phyloP scores from a whole-genome alignment of 352 stramenopile species.

The Globisporangium cylindrosporum region DNA sequence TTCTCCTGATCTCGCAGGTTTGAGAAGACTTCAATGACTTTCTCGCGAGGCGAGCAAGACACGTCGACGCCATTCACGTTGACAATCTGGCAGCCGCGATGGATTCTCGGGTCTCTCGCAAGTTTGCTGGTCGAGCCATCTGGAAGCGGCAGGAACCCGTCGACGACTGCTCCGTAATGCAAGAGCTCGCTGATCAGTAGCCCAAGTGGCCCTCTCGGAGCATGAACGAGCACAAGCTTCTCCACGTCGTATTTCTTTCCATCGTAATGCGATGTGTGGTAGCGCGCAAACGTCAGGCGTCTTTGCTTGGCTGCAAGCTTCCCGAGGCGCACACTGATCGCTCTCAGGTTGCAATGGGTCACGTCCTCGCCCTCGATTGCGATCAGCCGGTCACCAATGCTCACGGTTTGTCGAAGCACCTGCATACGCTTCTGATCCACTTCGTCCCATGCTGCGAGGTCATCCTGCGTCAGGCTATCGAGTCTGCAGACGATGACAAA shows the following conservation, averaged over 20 bases:
- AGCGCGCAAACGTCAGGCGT: conserved; percentile 48
- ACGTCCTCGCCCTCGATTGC: conserved; percentile 48
- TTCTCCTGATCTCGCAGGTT: conserved; percentile 46
- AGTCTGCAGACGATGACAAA: conserved; percentile 47
- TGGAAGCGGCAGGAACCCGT: conserved; percentile 39
- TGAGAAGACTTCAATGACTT: conserved; percentile 33
- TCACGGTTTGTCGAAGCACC: conserved; percentile 30
- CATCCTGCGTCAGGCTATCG: conserved; percentile 21
- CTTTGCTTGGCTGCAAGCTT: conserved; percentile 40
- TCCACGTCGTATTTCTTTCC: conserved; percentile 44
- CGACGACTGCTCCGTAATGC: conserved; percentile 43
- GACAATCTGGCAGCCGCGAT: conserved; percentile 56
- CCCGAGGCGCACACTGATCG: conserved; percentile 42
- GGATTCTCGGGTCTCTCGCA: conserved; percentile 28
- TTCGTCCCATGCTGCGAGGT: conserved; percentile 32
- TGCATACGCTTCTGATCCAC: conserved; percentile 31
- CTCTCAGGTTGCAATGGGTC: conserved; percentile 34
- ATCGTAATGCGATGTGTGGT: conserved; percentile 28
- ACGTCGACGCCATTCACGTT: conserved; percentile 52
- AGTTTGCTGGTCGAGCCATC: conserved; percentile 40
- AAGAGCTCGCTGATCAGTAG: conserved; percentile 43
- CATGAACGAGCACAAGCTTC: conserved; percentile 42
- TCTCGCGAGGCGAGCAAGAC: conserved; percentile 31
- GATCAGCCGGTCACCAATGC: conserved; percentile 47
- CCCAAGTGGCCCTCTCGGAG: conserved; percentile 44